Evolutionary conservation across 2,329 filamentous ascomycete genomes (phyloP), one percentile per base, ranked within the genome.

Genomic region (Aspergillus fijiensis): DNA sequence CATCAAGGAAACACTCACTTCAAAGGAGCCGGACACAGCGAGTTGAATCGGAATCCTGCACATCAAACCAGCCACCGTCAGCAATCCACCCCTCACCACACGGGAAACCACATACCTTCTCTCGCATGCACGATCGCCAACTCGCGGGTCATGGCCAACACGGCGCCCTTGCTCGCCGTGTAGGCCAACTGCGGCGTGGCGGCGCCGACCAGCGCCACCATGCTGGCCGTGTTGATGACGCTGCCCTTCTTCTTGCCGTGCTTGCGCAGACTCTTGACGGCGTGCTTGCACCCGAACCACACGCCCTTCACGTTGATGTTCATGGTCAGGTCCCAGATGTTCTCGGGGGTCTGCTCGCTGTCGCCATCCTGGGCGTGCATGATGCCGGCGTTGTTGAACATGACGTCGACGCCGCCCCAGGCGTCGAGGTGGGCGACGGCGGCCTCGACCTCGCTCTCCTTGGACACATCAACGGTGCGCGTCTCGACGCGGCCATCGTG

Each of bases 351-450:
- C 74, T 89, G 85, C 74, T 96, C 81, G 52, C 93, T 92, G 76
- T 92, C 88, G 72, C 85, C 88, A 75, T 92, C 89, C 60, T 89
- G 83, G 51, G 87, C 88, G 80, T 96, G 93, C 93, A 97, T 97
- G 77, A 97, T 97, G 58, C 93, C 93, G 25, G 93, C 93, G 76
- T 97, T 97, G 86, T 97, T 97, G 87, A 96, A 97, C 70, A 96
- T 91, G 72, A 96, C 82, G 75, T 97, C 93, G 3, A 95, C 79
- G 49, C 93, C 93, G 72, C 93, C 93, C 90, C 91, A 96, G 59
- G 85, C 74, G 76, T 97, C 93, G 60, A 94, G 80, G 10, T 84
- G 79, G 67, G 90, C 89, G 55, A 96, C 82, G 74, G 90, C 86
- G 58, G 87, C 86, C 71, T 92, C 80, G 33, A 97, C 87, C 59